Percentiles rank a stretch among this genome's conserved stretches.
These are phyloP conservation scores for Cutaneotrichosporon sp. DNA, from an alignment of 1,284 basidiomycete genomes.

Conservation along the genomic window DNA sequence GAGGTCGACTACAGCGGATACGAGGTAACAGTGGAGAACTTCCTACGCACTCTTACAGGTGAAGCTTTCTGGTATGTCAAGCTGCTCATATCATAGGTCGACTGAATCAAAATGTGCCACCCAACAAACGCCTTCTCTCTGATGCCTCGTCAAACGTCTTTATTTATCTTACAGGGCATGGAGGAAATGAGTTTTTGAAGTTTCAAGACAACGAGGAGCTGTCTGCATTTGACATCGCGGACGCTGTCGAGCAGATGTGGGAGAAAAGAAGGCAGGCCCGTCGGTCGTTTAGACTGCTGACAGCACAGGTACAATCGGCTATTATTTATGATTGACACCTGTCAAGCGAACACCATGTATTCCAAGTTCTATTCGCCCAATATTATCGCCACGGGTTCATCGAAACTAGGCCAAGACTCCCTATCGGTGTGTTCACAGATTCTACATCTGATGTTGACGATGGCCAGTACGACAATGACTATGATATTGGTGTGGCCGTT, in stretches of 20 bases:
- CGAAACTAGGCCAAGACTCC: constrained; percentile 80
- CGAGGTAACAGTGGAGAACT: constrained; percentile 95
- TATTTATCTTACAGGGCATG: constrained; percentile 97
- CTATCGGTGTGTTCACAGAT: constrained; percentile 65
- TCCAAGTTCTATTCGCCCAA: constrained; percentile 93
- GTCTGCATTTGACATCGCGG: constrained; percentile 89
- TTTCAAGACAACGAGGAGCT: constrained; percentile 99
- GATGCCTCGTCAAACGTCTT: constrained; percentile 94
- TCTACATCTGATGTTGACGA: background rate
- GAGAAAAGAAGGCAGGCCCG: constrained; percentile 89
- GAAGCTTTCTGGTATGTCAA: too few relatives aligned
- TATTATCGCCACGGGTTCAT: constrained; percentile 88
- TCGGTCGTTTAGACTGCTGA: constrained; percentile 23
- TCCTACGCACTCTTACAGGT: constrained; percentile 86
- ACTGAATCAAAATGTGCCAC: constrained; percentile 63
- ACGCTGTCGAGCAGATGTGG: constrained; percentile 98
- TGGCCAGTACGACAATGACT: constrained; percentile 77
- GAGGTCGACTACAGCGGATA: constrained; percentile 98
- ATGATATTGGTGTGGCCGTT: constrained; percentile 89
- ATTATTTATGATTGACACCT: constrained; percentile 97
- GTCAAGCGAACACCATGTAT: constrained; percentile 95
- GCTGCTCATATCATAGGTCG: constrained; percentile 58
- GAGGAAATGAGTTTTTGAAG: constrained; percentile 96
- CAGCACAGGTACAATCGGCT: constrained; percentile 82
- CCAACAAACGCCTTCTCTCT: constrained; percentile 83